Evolutionary conservation across 441 rosid genomes (phyloP), one percentile per base, ranked within the genome.

Genomic region (Erysimum cheiri): DNA sequence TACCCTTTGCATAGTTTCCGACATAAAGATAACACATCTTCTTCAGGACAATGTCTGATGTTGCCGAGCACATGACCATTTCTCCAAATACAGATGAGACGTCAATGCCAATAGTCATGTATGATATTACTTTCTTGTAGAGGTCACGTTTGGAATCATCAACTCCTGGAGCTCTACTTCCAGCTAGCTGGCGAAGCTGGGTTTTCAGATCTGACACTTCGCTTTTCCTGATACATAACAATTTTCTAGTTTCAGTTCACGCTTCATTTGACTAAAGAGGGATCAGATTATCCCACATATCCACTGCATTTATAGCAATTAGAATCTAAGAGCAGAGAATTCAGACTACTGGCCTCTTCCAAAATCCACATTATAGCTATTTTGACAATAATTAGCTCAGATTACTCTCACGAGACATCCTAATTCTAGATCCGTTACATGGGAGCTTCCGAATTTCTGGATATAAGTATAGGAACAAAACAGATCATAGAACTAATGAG

Each of bases 21-120:
- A 94, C 99, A 70, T 94, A 94, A n/a, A 94, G 85, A 72, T 92
- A 94, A 69, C 98, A 94, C 98, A 94, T 94, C 74, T 94, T 94
- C 93, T 94, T 94, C 83, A 94, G 73, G 43, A 94, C 99, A 64
- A 92, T 92, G 78, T 94, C 98, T 22, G 98, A 86, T 35, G 99
- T 92, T 2, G 96, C 98, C 0, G 97, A 94, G 80, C 99, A 94
- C 99, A 94, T 94, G 46, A 94, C 98, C 98, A 94, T 94, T 85
- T 94, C 99, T 12, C 99, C 96, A 36, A 94, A 94, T n/a, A 94
- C 84, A 13, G 98, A 81, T 3, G 99, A 86, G 70, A 94, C 99
- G 26, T 94, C 99, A 48, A 94, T 85, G 52, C 99, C 97, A 14
- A 94, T 85, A 3, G 97, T 94, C 99, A 92, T 94, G 79, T 85